These are phyloP conservation scores for Coemansia sp. DNA, from an alignment of 192 early-diverging fungal genomes.

Conservation along the genomic window DNA sequence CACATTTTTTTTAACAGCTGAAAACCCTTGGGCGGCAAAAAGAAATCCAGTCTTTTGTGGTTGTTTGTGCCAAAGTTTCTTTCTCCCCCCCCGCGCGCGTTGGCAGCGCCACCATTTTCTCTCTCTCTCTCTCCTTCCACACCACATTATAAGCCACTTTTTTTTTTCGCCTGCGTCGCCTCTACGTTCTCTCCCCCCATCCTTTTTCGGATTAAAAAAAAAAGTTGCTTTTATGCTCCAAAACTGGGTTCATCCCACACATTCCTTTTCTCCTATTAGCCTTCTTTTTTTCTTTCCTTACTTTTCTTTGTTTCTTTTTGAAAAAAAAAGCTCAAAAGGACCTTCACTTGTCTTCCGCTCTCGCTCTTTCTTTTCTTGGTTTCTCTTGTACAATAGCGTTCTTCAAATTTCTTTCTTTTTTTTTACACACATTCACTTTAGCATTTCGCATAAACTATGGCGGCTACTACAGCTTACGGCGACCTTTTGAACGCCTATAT, in stretches of 20 bases:
- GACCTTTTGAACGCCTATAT: constrained; percentile 47
- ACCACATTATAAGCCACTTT: background rate
- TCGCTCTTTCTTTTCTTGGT: background rate
- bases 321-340: background rate
- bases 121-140: background rate
- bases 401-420: background rate
- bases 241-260: background rate
- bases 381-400: constrained; percentile 1
- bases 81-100: background rate
- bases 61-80: background rate
- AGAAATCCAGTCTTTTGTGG: background rate
- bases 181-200: background rate
- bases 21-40: background rate
- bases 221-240: background rate
- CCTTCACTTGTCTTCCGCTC: background rate
- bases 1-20: background rate
- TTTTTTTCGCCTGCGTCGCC: background rate
- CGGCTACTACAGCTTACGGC: background rate
- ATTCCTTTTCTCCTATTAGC: background rate
- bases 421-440: background rate
- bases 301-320: background rate
- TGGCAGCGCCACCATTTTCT: background rate
- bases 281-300: background rate
- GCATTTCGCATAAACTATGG: background rate
- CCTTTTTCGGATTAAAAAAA: constrained; percentile 4